Percentiles rank a stretch among this genome's conserved stretches.
Evolutionary conservation across 164 flowering plant genomes (phyloP).

Genomic region (Tinospora cordifolia): DNA sequence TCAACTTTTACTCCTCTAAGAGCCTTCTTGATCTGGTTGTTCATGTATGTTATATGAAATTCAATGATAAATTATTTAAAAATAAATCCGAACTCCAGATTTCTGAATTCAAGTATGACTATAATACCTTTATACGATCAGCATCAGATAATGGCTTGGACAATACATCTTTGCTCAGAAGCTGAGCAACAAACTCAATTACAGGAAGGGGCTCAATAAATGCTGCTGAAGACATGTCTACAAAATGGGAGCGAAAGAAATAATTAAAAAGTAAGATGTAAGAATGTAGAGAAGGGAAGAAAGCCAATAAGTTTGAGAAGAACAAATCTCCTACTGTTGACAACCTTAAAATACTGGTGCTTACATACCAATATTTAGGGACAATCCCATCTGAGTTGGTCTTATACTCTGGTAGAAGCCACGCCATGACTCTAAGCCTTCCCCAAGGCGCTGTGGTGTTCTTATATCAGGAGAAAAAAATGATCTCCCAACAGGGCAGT

Average conservation of each 20-base stretch:
- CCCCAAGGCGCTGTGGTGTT: conserved; percentile 71
- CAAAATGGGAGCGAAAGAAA: conserved; percentile 7
- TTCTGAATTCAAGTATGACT: background rate
- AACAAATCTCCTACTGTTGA: background rate
- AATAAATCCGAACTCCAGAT: background rate
- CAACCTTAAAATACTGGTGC: background rate
- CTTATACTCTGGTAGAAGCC: conserved; percentile 95
- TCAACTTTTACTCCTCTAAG: conserved; percentile 81
- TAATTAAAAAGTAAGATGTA: background rate
- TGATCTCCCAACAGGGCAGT: conserved; percentile 73
- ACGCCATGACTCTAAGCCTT: conserved; percentile 88
- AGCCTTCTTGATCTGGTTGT: conserved; percentile 57
- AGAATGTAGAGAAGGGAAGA: background rate
- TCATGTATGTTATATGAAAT: background rate
- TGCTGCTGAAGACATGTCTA: conserved; percentile 75
- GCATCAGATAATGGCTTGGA: conserved; percentile 62
- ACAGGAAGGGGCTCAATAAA: conserved; percentile 80
- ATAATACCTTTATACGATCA: conserved; percentile 58
- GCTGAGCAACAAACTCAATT: conserved; percentile 67
- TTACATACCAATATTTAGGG: conserved; percentile 71
- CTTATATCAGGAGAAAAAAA: conserved; percentile 75
- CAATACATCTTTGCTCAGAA: conserved; percentile 50
- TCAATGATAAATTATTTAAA: background rate
- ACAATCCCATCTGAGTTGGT: conserved; percentile 94
- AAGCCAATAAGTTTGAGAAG: background rate